Percentiles rank a stretch among this genome's conserved stretches.
phyloP scores from a whole-genome alignment of 208 protist genomes.

The Crithidia fasciculata region DNA sequence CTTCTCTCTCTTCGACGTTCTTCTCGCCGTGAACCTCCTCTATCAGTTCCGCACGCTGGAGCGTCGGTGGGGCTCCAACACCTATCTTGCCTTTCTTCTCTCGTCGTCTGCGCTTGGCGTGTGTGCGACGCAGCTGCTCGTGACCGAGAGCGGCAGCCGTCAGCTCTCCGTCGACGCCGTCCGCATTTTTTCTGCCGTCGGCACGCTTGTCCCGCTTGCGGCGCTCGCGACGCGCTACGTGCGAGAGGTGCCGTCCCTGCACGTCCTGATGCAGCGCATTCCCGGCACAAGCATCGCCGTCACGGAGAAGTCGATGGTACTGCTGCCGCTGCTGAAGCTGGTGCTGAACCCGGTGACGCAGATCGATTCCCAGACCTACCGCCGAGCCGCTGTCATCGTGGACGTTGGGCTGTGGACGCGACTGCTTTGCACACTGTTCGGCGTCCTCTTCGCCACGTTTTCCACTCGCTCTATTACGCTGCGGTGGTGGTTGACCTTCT shows the following conservation, averaged over 20 bases:
- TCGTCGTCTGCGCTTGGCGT: constrained; percentile 43
- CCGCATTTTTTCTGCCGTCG: constrained; percentile 56
- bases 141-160: constrained; percentile 41
- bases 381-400: constrained; percentile 44
- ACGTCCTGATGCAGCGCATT: constrained; percentile 29
- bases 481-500: constrained; percentile 41
- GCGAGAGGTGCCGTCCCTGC: constrained; percentile 50
- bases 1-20: constrained; percentile 44
- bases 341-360: constrained; percentile 44
- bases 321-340: constrained; percentile 58
- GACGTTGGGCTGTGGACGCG: constrained; percentile 60
- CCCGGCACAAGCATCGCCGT: constrained; percentile 34
- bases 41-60: constrained; percentile 67
- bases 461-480: constrained; percentile 27
- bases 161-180: constrained; percentile 50
- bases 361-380: constrained; percentile 39
- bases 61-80: constrained; percentile 67
- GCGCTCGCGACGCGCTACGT: constrained; percentile 50
- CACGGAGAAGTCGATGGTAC: constrained; percentile 40
- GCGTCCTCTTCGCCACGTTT: constrained; percentile 50
- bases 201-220: constrained; percentile 53
- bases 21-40: constrained; percentile 37
- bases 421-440: constrained; percentile 52
- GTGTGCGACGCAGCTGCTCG: constrained; percentile 41
- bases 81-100: constrained; percentile 62